Evolutionary conservation across 306 rosid species (phyloP).

Genomic region (Rubus parviflorus): DNA sequence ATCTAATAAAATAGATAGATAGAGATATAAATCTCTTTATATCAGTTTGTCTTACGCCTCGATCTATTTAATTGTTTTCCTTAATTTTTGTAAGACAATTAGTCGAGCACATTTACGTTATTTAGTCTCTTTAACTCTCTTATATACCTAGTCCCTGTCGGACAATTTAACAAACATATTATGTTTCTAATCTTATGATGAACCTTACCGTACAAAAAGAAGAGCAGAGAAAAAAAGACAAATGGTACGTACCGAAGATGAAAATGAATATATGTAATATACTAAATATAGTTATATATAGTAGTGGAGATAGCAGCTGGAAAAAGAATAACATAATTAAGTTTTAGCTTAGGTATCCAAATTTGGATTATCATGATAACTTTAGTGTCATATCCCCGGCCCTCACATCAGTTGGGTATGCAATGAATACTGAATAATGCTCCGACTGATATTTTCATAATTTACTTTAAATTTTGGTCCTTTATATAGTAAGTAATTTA

Average conservation of each 20-base stretch:
- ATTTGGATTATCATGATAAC: neutral
- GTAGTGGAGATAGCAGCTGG: too few relatives aligned
- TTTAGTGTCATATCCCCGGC: neutral
- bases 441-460: neutral
- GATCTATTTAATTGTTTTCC: neutral
- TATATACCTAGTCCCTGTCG: too few relatives aligned
- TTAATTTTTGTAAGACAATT: neutral
- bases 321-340: neutral
- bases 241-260: too few relatives aligned
- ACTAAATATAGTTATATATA: too few relatives aligned
- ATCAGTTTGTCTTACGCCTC: neutral
- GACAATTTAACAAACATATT: too few relatives aligned
- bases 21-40: too few relatives aligned
- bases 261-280: too few relatives aligned
- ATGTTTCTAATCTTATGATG: too few relatives aligned
- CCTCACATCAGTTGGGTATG: neutral
- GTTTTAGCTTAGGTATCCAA: neutral
- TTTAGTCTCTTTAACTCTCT: neutral
- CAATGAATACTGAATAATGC: neutral
- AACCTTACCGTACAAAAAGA: too few relatives aligned
- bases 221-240: too few relatives aligned
- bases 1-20: neutral
- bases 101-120: neutral
- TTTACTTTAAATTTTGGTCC: neutral
- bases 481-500: neutral